These are phyloP conservation scores for Solanum sitiens DNA, from an alignment of 257 asterid species.

Conservation along the genomic window DNA sequence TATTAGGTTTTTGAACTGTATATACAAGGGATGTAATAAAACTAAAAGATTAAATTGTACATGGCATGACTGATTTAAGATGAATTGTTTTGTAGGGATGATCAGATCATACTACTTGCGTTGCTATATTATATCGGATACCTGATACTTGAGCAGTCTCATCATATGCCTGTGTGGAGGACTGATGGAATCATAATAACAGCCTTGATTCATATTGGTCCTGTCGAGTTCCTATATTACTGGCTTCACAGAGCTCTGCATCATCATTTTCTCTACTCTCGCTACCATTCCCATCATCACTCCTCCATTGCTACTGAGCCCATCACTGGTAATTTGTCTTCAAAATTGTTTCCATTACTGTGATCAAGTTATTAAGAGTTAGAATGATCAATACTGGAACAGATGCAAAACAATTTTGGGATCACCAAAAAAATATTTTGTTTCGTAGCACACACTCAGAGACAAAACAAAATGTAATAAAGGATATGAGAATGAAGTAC, in stretches of 20 bases:
- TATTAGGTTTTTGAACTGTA: not conserved
- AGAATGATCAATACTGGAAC: not conserved
- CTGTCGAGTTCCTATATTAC: slow-evolving; percentile 64
- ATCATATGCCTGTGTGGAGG: slow-evolving; percentile 44
- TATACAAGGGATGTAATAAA: not conserved
- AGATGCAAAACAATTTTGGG: not conserved
- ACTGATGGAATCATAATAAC: slow-evolving; percentile 39
- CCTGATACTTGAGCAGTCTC: not conserved
- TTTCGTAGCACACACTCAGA: not conserved
- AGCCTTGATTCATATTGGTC: slow-evolving; percentile 41
- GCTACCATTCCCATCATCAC: slow-evolving; percentile 85
- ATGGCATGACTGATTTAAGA: not conserved
- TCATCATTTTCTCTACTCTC: slow-evolving; percentile 67
- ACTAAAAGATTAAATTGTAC: not conserved
- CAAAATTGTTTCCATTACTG: not conserved
- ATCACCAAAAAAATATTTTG: not conserved
- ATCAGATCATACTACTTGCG: slow-evolving; percentile 49
- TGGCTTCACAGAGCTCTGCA: slow-evolving; percentile 75
- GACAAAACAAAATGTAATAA: too few species aligned
- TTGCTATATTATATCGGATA: slow-evolving; percentile 25
- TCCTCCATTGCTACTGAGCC: slow-evolving; percentile 77
- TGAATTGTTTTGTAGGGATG: slow-evolving; percentile 45
- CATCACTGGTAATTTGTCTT: slow-evolving; percentile 33
- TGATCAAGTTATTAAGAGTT: not conserved
- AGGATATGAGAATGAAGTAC: not conserved